Evolutionary conservation across 345 rosid species (phyloP).

Genomic region (Dipteronia dyeriana): DNA sequence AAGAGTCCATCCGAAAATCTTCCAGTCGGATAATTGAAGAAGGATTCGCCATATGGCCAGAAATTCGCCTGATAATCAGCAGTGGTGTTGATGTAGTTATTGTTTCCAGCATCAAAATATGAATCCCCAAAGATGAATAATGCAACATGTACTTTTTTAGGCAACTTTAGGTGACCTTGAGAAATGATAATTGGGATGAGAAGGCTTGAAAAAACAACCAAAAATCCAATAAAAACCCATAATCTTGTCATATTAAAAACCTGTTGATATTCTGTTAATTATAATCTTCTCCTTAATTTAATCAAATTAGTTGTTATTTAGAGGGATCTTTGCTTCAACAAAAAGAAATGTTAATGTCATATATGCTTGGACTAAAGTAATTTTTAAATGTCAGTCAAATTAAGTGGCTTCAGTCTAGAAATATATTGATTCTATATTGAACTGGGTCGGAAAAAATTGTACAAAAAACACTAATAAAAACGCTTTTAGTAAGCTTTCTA

Average conservation of each 20-base stretch:
- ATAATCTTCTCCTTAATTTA: neutral
- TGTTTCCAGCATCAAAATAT: slow-evolving; percentile 45
- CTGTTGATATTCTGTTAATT: neutral
- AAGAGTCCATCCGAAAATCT: slow-evolving; percentile 46
- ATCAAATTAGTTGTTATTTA: neutral
- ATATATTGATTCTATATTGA: too few species aligned
- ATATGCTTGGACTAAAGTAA: neutral
- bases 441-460: neutral
- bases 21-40: slow-evolving; percentile 43
- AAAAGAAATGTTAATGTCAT: neutral
- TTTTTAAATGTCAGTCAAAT: neutral
- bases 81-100: slow-evolving; percentile 42
- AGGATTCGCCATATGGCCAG: slow-evolving; percentile 45
- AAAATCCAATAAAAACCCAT: slow-evolving; percentile 1
- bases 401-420: neutral
- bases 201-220: slow-evolving; percentile 13
- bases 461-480: neutral
- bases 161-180: neutral
- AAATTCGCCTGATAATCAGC: slow-evolving; percentile 28
- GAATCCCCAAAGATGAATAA: slow-evolving; percentile 54
- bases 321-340: neutral
- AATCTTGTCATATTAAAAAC: slow-evolving; percentile 10
- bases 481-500: neutral
- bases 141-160: slow-evolving; percentile 34
- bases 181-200: slow-evolving; percentile 14